Evolutionary conservation across 495 filamentous ascomycete genomes (phyloP).

Genomic region (Penicillium pulvis): DNA sequence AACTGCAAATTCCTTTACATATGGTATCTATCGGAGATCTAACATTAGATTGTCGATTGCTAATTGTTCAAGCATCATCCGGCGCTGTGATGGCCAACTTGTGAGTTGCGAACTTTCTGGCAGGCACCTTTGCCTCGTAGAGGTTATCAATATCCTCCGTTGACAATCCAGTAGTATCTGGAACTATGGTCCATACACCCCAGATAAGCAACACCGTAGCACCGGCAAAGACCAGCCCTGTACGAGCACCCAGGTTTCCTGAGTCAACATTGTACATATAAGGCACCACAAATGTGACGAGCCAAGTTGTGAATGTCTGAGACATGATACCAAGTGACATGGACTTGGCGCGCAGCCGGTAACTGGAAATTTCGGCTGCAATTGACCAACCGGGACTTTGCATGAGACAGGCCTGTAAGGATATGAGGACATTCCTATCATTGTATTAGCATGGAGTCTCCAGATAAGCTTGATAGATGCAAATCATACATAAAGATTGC

Average conservation of each 20-base stretch:
- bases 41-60: background rate
- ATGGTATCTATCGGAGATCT: background rate
- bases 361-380: slow-evolving; percentile 19
- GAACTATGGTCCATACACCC: slow-evolving; percentile 15
- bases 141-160: slow-evolving; percentile 21
- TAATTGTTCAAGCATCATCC: background rate
- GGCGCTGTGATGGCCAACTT: background rate
- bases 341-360: slow-evolving; percentile 19
- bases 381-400: slow-evolving; percentile 19
- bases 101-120: slow-evolving; percentile 12
- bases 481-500: slow-evolving; percentile 20
- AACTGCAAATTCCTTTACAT: too few species aligned
- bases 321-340: slow-evolving; percentile 19
- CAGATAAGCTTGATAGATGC: background rate
- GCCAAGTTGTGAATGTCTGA: slow-evolving; percentile 15
- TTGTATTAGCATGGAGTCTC: background rate
- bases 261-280: slow-evolving; percentile 26
- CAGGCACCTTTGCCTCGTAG: slow-evolving; percentile 20
- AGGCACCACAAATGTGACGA: slow-evolving; percentile 18
- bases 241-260: slow-evolving; percentile 20
- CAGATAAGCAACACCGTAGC: slow-evolving; percentile 15
- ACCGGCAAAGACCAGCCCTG: slow-evolving; percentile 19
- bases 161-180: slow-evolving; percentile 18
- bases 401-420: slow-evolving; percentile 14
- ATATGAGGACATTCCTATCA: slow-evolving; percentile 20